Evolutionary conservation across 805 yeast genomes (phyloP).

Genomic region (Debaryomyces castellii): DNA sequence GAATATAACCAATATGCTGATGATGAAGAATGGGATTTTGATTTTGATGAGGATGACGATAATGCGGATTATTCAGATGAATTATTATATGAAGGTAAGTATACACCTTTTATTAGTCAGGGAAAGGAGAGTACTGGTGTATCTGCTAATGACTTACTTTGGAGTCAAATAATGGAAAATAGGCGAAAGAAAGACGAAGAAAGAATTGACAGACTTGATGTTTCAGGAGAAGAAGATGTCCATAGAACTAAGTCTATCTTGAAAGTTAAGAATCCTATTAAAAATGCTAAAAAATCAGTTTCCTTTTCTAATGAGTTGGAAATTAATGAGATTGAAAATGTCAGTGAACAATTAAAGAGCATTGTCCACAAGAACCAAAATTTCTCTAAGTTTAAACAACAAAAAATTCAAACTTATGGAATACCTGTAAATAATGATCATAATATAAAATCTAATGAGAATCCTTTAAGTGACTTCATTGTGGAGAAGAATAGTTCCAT

Average conservation of each 20-base stretch:
- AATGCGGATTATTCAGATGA: slow-evolving; percentile 33
- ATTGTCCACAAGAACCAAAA: slow-evolving; percentile 19
- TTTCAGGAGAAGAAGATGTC: not conserved
- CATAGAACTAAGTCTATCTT: not conserved
- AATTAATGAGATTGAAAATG: slow-evolving; percentile 59
- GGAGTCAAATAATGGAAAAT: slow-evolving; percentile 39
- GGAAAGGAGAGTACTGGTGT: slow-evolving; percentile 6
- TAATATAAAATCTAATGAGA: not conserved
- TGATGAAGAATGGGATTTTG: slow-evolving; percentile 39
- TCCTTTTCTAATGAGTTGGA: slow-evolving; percentile 52
- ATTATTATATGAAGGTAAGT: slow-evolving; percentile 21
- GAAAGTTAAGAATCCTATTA: not conserved
- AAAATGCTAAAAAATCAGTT: slow-evolving; percentile 45
- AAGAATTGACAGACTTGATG: not conserved
- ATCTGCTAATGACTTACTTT: slow-evolving; percentile 25
- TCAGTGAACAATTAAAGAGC: slow-evolving; percentile 46
- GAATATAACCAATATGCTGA: slow-evolving; percentile 21
- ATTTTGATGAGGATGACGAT: slow-evolving; percentile 27
- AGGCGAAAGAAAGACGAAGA: slow-evolving; percentile 11
- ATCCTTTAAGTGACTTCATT: not conserved
- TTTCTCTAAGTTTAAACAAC: slow-evolving; percentile 18
- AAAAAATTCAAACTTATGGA: not conserved
- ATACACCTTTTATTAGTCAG: slow-evolving; percentile 13
- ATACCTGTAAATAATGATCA: no score
- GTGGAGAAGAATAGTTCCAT: not conserved